Evolutionary conservation across 306 rosid genomes (phyloP).

Genomic region (Cucurbita maxima): DNA sequence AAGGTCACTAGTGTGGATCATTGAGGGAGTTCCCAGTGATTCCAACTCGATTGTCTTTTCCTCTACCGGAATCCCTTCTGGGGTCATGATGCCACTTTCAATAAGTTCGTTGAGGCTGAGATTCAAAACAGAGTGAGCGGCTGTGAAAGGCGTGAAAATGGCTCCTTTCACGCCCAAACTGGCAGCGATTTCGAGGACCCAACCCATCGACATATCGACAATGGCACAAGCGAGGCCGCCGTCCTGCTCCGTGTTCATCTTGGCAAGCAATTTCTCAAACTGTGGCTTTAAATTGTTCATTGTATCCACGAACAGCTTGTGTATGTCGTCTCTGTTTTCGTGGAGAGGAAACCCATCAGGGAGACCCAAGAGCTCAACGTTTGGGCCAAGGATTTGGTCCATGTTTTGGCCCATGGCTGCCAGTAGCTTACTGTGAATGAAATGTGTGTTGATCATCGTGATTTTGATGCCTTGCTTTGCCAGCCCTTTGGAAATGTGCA

Average conservation of each 20-base stretch:
- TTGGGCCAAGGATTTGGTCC: background rate
- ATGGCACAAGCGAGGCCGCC: background rate
- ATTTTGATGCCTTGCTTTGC: background rate
- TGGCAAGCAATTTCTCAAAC: background rate
- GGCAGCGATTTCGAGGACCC: background rate
- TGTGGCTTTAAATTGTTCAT: background rate
- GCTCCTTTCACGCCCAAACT: background rate
- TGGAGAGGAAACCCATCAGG: background rate
- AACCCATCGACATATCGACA: background rate
- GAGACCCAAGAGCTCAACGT: background rate
- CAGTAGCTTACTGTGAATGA: background rate
- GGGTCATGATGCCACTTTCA: background rate
- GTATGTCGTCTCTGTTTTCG: background rate
- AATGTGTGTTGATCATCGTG: background rate
- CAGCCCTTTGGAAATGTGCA: background rate
- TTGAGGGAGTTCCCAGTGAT: background rate
- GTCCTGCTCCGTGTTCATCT: background rate
- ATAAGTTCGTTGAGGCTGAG: background rate
- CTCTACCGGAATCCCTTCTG: background rate
- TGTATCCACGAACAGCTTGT: background rate
- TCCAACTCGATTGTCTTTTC: background rate
- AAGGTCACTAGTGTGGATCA: background rate
- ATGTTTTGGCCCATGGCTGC: background rate
- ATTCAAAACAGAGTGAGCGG: background rate
- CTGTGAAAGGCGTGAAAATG: background rate